Conservation (phyloP, 108 stramenopile species). For the Schizochytrium sp. region DNA sequence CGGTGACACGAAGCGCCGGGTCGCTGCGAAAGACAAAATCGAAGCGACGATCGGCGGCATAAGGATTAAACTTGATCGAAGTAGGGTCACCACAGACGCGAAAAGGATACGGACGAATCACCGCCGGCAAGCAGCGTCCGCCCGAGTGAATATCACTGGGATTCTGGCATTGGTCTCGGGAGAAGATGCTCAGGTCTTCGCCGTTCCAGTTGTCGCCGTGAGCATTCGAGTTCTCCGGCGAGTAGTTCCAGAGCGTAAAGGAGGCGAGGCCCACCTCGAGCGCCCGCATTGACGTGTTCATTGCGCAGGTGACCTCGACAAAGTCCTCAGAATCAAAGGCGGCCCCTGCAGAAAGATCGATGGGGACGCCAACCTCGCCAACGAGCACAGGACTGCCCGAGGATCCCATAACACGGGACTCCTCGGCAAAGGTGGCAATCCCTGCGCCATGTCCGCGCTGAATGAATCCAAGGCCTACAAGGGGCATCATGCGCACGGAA, state of each 20-base stretch:
- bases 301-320: conserved; percentile 24
- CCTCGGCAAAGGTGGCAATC: neutral
- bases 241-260: conserved; percentile 41
- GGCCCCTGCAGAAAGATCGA: conserved; percentile 17
- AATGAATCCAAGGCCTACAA: conserved; percentile 28
- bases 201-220: conserved; percentile 41
- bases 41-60: neutral
- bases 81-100: neutral
- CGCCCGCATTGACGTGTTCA: conserved; percentile 36
- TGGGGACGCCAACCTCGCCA: conserved; percentile 40
- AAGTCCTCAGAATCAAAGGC: neutral
- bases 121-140: neutral
- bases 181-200: conserved; percentile 35
- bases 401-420: conserved; percentile 23
- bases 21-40: neutral
- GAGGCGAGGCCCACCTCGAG: conserved; percentile 32
- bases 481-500: conserved; percentile 13
- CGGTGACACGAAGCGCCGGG: neutral
- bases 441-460: conserved; percentile 24
- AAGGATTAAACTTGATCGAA: neutral
- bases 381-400: conserved; percentile 31
- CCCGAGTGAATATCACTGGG: neutral
- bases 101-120: neutral
- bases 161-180: conserved; percentile 22
- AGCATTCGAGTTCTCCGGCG: conserved; percentile 30